A percentile compares a stretch with the other conserved stretches of the same genome.
phyloP scores from a whole-genome alignment of 768 basidiomycete genomes.

The Mycena vulgaris region DNA sequence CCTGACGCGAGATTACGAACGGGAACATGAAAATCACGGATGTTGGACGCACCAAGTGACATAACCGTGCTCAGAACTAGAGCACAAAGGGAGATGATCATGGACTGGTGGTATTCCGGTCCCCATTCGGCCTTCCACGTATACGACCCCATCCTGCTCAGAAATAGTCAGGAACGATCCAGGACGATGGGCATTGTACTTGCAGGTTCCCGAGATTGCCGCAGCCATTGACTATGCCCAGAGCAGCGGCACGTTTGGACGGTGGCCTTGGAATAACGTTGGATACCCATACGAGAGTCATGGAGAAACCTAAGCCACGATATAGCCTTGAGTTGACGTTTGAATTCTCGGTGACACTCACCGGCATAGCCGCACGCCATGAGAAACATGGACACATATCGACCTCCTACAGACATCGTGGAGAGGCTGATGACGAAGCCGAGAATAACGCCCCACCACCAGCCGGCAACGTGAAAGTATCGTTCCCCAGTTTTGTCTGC shows the following conservation, averaged over 20 bases:
- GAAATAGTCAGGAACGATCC: neutral
- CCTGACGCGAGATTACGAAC: conserved; percentile 41
- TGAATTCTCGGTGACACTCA: conserved; percentile 36
- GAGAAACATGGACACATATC: conserved; percentile 75
- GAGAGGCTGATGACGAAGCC: conserved; percentile 74
- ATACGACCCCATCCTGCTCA: conserved; percentile 70
- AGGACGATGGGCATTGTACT: conserved; percentile 29
- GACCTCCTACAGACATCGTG: conserved; percentile 65
- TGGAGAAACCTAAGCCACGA: conserved; percentile 53
- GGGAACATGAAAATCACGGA: neutral
- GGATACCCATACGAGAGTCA: conserved; percentile 74
- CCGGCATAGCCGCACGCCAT: conserved; percentile 71
- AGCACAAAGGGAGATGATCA: conserved; percentile 61
- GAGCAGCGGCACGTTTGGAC: conserved; percentile 69
- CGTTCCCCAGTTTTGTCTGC: conserved; percentile 73
- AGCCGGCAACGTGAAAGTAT: conserved; percentile 70
- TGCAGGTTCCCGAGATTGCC: conserved; percentile 74
- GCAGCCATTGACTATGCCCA: conserved; percentile 73
- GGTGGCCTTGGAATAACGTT: conserved; percentile 75
- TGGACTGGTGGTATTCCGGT: conserved; percentile 73
- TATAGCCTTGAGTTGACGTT: conserved; percentile 2
- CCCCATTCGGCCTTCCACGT: conserved; percentile 76
- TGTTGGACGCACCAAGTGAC: conserved; percentile 39
- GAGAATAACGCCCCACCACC: conserved; percentile 74
- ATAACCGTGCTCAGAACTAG: conserved; percentile 44